Conservation (phyloP, 208 protist species). For the Phytomonas sp. region DNA sequence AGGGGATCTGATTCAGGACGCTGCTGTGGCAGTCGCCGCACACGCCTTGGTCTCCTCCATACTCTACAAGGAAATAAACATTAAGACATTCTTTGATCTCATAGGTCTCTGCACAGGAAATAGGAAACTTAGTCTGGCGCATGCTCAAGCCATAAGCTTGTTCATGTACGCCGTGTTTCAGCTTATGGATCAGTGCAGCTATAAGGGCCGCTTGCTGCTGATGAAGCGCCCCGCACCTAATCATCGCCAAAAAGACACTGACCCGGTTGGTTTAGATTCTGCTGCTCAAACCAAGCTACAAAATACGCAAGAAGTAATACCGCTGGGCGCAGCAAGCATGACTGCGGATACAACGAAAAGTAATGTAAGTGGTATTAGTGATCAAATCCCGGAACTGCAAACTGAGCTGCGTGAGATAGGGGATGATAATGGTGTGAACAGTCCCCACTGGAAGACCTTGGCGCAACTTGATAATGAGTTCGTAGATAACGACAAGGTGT, state of each 20-base stretch:
- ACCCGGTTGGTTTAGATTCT: slow-evolving; percentile 16
- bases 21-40: slow-evolving; percentile 53
- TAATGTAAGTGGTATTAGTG: not conserved
- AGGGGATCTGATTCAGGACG: slow-evolving; percentile 56
- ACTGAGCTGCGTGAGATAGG: not conserved
- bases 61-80: slow-evolving; percentile 79
- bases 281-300: slow-evolving; percentile 8
- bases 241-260: slow-evolving; percentile 16
- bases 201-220: slow-evolving; percentile 59
- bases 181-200: slow-evolving; percentile 84
- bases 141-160: slow-evolving; percentile 41
- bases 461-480: not conserved
- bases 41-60: slow-evolving; percentile 75
- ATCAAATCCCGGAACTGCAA: not conserved
- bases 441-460: not conserved
- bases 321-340: slow-evolving; percentile 20
- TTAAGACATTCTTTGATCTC: slow-evolving; percentile 61
- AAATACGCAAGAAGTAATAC: slow-evolving; percentile 28
- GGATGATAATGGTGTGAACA: not conserved
- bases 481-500: not conserved
- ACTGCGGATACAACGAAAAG: slow-evolving; percentile 21
- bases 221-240: slow-evolving; percentile 26
- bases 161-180: slow-evolving; percentile 72
- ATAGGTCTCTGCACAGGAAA: slow-evolving; percentile 23
- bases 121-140: slow-evolving; percentile 7